A percentile compares a stretch with the other conserved stretches of the same genome.
Conservation (phyloP, 1,284 basidiomycete genomes). For the Anthracocystis panici-leucophaei region DNA sequence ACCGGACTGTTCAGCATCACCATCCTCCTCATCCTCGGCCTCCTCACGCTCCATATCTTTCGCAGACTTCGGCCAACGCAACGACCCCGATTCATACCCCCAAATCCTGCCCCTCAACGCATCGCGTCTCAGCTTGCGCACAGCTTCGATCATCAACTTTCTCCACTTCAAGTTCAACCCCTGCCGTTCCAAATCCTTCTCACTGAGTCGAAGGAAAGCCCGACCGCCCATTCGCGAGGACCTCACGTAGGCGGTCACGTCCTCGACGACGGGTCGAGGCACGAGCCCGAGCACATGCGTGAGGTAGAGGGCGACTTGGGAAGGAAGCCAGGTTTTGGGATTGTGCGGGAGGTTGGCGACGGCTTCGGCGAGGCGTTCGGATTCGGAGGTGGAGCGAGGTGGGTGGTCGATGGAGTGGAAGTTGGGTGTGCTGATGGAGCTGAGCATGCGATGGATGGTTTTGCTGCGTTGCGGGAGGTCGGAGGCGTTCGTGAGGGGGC, state of each 20-base stretch:
- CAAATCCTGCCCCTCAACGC: slow-evolving; percentile 61
- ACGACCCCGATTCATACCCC: slow-evolving; percentile 46
- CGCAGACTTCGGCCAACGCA: slow-evolving; percentile 47
- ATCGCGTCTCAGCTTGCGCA: slow-evolving; percentile 54
- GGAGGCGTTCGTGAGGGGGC: slow-evolving; percentile 6
- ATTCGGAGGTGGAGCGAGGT: slow-evolving; percentile 29
- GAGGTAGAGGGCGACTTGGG: slow-evolving; percentile 64
- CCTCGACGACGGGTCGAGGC: slow-evolving; percentile 59
- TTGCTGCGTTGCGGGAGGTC: slow-evolving; percentile 32
- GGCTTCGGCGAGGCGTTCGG: slow-evolving; percentile 37
- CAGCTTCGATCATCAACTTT: slow-evolving; percentile 62
- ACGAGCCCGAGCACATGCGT: slow-evolving; percentile 60
- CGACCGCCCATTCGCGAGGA: slow-evolving; percentile 55
- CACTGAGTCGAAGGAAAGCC: slow-evolving; percentile 60
- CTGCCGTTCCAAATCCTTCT: slow-evolving; percentile 55
- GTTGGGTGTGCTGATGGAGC: slow-evolving; percentile 30
- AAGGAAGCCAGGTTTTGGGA: slow-evolving; percentile 61
- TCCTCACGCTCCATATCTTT: slow-evolving; percentile 35
- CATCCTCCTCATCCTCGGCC: slow-evolving; percentile 18
- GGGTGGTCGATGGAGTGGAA: slow-evolving; percentile 7
- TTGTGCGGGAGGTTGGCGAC: slow-evolving; percentile 51
- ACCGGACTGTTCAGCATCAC: neutral
- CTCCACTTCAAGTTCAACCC: slow-evolving; percentile 64
- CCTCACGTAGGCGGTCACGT: slow-evolving; percentile 62
- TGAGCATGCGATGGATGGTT: slow-evolving; percentile 30